Base-by-base conservation (phyloP, 345 rosid species). In the Nasturtium officinale region DNA sequence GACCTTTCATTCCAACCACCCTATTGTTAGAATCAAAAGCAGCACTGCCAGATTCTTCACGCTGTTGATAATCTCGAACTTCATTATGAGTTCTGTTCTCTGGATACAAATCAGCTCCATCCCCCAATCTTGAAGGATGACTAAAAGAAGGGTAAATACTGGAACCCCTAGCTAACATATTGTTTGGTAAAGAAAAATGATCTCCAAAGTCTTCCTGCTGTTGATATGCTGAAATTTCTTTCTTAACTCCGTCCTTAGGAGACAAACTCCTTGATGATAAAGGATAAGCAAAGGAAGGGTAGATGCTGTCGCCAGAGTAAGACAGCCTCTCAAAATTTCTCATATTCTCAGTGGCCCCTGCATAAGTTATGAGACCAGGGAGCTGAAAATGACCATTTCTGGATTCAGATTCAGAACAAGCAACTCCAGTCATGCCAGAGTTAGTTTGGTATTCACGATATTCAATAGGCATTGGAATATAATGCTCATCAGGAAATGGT, bases 111-210 rank as follows among this genome's bases (percentile, higher is more conserved):
- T 62, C 74, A 51, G 46, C 53, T 65, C 61, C 58, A 78, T 50
- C 62, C 54, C 67, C 48, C 12, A 54, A 42, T 21, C 26, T 13
- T 26, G 55, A 38, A 64, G 67, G 55, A 64, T 48, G 13, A 7
- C 17, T 35, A 64, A 70, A 78, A 29, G 79, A 80, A 61, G 79
- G 80, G 73, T 61, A 57, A 30, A 71, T 75, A n/a, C 71, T 69
- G 3, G 68, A 21, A 50, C 47, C 61, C 38, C 30, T 8, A n/a
- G 37, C 56, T 28, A 8, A 37, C 73, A 15, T 61, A 33, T 61
- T 23, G 9, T 33, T 45, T 33, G 70, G 35, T 54, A 43, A 32
- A 25, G 70, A 69, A 43, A 23, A 37, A 67, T 30, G 73, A 29
- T 23, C 56, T 29, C 46, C 67, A 20, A 20, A 21, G 40, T 67